These are phyloP conservation scores for Halophytophthora polymorphica DNA, from an alignment of 352 stramenopile genomes.

Conservation along the genomic window DNA sequence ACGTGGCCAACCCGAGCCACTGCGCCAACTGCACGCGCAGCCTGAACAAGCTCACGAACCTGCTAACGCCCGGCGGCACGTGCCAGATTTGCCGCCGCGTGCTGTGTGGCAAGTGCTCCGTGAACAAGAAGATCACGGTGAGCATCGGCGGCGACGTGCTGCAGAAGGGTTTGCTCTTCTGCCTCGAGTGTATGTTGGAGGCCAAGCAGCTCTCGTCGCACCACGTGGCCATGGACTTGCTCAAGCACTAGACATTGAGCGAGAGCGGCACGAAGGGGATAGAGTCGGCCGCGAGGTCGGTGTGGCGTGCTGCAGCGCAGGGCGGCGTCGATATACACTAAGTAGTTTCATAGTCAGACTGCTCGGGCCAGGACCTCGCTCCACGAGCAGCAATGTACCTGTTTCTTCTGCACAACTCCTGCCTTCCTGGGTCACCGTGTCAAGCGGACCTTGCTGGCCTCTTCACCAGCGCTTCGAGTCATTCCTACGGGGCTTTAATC, in stretches of 20 bases:
- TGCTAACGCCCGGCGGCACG: slow-evolving; percentile 25
- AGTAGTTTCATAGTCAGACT: too few species aligned
- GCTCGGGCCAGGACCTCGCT: too few species aligned
- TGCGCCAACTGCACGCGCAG: slow-evolving; percentile 33
- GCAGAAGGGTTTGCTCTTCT: slow-evolving; percentile 38
- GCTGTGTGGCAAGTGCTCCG: slow-evolving; percentile 38
- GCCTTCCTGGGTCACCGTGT: too few species aligned
- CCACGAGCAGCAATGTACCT: too few species aligned
- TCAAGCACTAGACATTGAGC: slow-evolving; percentile 24
- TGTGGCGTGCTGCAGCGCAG: too few species aligned
- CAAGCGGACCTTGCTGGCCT: too few species aligned
- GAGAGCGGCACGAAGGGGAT: too few species aligned
- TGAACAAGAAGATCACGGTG: slow-evolving; percentile 43
- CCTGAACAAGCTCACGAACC: slow-evolving; percentile 33
- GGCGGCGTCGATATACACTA: too few species aligned
- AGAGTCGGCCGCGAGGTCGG: too few species aligned
- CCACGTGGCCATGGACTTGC: slow-evolving; percentile 28
- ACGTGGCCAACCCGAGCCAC: slow-evolving; percentile 15
- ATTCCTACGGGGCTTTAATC: too few species aligned
- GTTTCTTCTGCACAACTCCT: too few species aligned
- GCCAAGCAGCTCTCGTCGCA: slow-evolving; percentile 32
- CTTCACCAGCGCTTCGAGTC: too few species aligned
- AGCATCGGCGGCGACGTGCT: slow-evolving; percentile 32
- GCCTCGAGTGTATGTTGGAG: slow-evolving; percentile 40
- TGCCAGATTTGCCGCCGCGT: slow-evolving; percentile 38